phyloP scores from a whole-genome alignment of 441 rosid genomes.

The Aleurites moluccanus region DNA sequence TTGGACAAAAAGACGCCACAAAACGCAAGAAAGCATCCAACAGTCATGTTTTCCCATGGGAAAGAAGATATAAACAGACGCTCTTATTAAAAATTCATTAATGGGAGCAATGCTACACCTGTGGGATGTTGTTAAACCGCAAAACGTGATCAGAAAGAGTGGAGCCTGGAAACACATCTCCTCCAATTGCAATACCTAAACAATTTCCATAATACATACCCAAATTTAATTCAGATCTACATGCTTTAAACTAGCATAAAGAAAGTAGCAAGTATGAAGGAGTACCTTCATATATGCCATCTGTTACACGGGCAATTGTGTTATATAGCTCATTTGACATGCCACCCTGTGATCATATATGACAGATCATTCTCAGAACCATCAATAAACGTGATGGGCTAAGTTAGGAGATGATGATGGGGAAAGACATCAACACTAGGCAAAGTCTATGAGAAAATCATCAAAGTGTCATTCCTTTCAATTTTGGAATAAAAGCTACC shows the following conservation, averaged over 20 bases:
- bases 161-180: slow-evolving; percentile 96
- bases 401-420: neutral
- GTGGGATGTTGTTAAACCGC: slow-evolving; percentile 94
- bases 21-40: neutral
- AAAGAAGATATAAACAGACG: neutral
- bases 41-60: neutral
- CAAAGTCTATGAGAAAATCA: neutral
- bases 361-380: slow-evolving; percentile 11
- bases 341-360: slow-evolving; percentile 66
- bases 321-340: slow-evolving; percentile 97
- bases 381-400: slow-evolving; percentile 4
- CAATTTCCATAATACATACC: slow-evolving; percentile 25
- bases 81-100: neutral
- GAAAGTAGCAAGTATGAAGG: slow-evolving; percentile 14
- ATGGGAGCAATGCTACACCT: slow-evolving; percentile 42
- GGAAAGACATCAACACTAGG: neutral
- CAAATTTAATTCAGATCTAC: slow-evolving; percentile 22
- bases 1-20: slow-evolving; percentile 4
- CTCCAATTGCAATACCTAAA: slow-evolving; percentile 93
- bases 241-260: slow-evolving; percentile 14
- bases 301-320: slow-evolving; percentile 86
- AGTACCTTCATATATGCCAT: slow-evolving; percentile 92
- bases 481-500: neutral
- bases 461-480: neutral
- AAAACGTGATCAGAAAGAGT: slow-evolving; percentile 89